These are phyloP conservation scores for Globisporangium perplexum DNA, from an alignment of 352 stramenopile species.

Conservation along the genomic window DNA sequence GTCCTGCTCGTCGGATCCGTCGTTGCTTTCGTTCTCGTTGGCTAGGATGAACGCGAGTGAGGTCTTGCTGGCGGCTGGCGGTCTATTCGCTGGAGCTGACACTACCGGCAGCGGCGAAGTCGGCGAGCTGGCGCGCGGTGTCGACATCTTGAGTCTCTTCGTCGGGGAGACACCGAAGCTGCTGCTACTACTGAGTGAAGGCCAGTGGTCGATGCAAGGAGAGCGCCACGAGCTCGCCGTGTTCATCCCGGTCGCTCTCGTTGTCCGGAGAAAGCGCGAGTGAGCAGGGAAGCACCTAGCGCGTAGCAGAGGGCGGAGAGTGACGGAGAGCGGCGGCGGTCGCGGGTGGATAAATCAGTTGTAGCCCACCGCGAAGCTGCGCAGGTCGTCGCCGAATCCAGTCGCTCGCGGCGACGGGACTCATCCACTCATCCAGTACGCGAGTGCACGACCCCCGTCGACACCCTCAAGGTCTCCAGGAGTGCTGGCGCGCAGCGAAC, in stretches of 20 bases:
- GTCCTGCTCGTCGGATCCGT: background rate
- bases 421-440: no score
- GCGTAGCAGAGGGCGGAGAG: no score
- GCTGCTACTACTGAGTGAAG: background rate
- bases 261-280: no score
- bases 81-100: background rate
- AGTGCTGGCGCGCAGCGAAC: no score
- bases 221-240: background rate
- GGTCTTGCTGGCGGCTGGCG: background rate
- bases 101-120: background rate
- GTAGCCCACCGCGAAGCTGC: no score
- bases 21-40: background rate
- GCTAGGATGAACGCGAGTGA: slow-evolving; percentile 1
- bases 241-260: background rate
- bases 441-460: no score
- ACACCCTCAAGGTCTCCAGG: no score
- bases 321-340: no score
- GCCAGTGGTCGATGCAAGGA: background rate
- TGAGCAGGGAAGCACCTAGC: no score
- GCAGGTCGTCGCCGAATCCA: no score
- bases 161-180: background rate
- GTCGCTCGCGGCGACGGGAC: no score
- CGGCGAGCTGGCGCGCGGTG: background rate
- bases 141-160: background rate
- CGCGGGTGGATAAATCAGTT: no score